Conservation (phyloP, 2,329 filamentous ascomycete species). For the Aphanocladium album region DNA sequence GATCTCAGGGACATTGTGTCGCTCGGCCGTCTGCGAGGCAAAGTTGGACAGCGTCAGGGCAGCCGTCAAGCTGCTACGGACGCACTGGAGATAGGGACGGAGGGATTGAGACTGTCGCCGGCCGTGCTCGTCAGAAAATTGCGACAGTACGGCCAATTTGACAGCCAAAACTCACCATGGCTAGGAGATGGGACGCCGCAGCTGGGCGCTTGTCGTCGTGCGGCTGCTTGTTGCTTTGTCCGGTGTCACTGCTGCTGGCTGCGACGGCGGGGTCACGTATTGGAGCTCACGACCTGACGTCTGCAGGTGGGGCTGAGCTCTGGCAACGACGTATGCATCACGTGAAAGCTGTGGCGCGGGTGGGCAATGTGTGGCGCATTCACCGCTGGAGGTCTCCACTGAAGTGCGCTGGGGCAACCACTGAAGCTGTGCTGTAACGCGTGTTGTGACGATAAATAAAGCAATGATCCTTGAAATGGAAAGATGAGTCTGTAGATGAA, state of each 20-base stretch:
- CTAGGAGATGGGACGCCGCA: background rate
- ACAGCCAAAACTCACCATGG: constrained; percentile 4
- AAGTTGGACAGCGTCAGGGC: constrained; percentile 90
- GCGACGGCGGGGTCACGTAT: constrained; percentile 15
- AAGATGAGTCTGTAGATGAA: too few species aligned
- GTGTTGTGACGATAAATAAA: background rate
- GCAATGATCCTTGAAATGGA: too few species aligned
- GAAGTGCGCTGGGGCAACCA: constrained; percentile 1
- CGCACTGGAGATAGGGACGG: constrained; percentile 92
- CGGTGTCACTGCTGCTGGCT: constrained; percentile 8
- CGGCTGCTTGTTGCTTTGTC: constrained; percentile 5
- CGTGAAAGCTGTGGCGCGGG: constrained; percentile 1
- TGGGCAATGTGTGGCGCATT: constrained; percentile 6
- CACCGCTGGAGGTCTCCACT: constrained; percentile 10
- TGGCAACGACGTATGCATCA: constrained; percentile 10
- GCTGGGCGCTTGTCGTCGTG: background rate
- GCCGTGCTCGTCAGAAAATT: constrained; percentile 5
- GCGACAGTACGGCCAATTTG: background rate
- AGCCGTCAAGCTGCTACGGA: constrained; percentile 88
- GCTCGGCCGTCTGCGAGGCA: constrained; percentile 90
- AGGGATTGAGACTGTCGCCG: constrained; percentile 79
- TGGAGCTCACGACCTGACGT: constrained; percentile 30
- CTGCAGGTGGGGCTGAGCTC: constrained; percentile 25
- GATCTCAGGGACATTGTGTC: constrained; percentile 97
- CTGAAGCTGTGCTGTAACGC: background rate